phyloP scores from a whole-genome alignment of 2,329 filamentous ascomycete genomes.

The Alternaria atra region DNA sequence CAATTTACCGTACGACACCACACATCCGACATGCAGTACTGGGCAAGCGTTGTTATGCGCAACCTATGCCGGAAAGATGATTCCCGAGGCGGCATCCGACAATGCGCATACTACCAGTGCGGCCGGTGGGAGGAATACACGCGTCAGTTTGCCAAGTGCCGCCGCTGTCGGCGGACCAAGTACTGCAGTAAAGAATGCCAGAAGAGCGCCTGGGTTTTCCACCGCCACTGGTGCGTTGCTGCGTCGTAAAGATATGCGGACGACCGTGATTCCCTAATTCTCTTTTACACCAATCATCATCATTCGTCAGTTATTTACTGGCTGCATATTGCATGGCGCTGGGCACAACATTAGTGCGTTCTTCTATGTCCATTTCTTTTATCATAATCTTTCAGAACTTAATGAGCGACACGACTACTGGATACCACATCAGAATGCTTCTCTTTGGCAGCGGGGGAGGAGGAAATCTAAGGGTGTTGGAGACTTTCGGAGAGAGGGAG shows the following conservation, averaged over 20 bases:
- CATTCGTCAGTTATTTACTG: slow-evolving; percentile 42
- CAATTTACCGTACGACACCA: slow-evolving; percentile 98
- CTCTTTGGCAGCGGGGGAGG: slow-evolving; percentile 18
- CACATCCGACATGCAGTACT: slow-evolving; percentile 98
- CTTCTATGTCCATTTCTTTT: slow-evolving; percentile 24
- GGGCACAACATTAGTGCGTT: slow-evolving; percentile 25
- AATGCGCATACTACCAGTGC: slow-evolving; percentile 98
- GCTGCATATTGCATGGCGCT: slow-evolving; percentile 55
- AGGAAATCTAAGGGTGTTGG: slow-evolving; percentile 37
- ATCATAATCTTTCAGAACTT: slow-evolving; percentile 44
- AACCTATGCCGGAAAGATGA: slow-evolving; percentile 99
- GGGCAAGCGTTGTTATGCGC: slow-evolving; percentile 98
- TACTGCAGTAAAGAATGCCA: slow-evolving; percentile 99
- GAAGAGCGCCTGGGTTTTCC: slow-evolving; percentile 98
- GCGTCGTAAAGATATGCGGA: slow-evolving; percentile 58
- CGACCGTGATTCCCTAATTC: slow-evolving; percentile 32
- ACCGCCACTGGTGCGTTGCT: slow-evolving; percentile 95
- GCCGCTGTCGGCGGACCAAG: slow-evolving; percentile 93
- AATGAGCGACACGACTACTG: slow-evolving; percentile 51
- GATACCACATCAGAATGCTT: slow-evolving; percentile 50
- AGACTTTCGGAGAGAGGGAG: slow-evolving; percentile 16
- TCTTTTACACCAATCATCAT: slow-evolving; percentile 34
- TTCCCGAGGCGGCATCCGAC: slow-evolving; percentile 88
- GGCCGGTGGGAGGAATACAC: slow-evolving; percentile 98
- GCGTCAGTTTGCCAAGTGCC: slow-evolving; percentile 96